Evolutionary conservation across 176 grass and related monocot genomes (phyloP), one percentile per base, ranked within the genome.

Genomic region (Avena sativa): DNA sequence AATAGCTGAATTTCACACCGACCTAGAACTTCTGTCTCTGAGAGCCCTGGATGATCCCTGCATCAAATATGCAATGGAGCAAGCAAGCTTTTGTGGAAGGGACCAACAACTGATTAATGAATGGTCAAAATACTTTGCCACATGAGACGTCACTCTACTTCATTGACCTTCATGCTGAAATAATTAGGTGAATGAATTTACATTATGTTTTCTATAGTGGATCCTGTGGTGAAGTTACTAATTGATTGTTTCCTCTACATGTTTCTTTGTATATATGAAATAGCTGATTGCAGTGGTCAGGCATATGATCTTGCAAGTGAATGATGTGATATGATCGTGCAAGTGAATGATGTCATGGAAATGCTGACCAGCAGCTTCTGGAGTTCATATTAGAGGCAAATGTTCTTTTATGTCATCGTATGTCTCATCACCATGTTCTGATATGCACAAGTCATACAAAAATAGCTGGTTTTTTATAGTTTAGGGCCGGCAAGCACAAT

Each of bases 1-100:
- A 85, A 94, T 92, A 79, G 88, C 90, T n/a, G 92, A 97, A 76
- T 94, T 97, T 23, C 94, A 97, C 71, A 91, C 88, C 12, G 94
- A 97, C 85, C 66, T 94, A 44, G 92, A 94, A 89, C 82, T 97
- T 76, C 84, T 94, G 82, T 47, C 86, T 8, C 59, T 57, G 12
- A 85, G 62, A 80, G 90, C 90, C 76, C 74, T 92, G 19, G 84
- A 89, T 46, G 90, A 94, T 72, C 81, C 90, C 55, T 97, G 90
- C 84, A 94, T 97, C 36, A 94, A 91, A 25, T 91, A 91, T 74
- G 95, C 70, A 19, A 74, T 92, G 21, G 88, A 92, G 52, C 85
- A 3, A 43, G 4, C 0, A 2, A 46, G 52, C 13, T 6, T 56
- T 56, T 49, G 93, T 95, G 95, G 93, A 91, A 87, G 95, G 93